phyloP scores from a whole-genome alignment of 2,329 filamentous ascomycete genomes.

The Dactylellina leptospora region DNA sequence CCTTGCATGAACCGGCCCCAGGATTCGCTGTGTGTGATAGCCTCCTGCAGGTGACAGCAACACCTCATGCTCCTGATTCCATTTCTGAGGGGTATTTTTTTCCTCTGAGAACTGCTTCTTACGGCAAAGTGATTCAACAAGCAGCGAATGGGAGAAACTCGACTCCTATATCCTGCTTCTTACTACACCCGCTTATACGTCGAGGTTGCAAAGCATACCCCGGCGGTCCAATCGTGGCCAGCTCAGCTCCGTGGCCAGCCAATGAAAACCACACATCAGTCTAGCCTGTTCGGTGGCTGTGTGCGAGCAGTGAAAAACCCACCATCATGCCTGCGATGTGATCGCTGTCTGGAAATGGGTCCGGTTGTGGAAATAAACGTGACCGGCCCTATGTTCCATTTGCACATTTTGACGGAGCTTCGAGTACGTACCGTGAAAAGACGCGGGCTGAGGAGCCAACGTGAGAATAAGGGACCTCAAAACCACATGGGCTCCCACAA shows the following conservation, averaged over 20 bases:
- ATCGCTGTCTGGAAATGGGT: slow-evolving; percentile 39
- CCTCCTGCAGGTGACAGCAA: slow-evolving; percentile 54
- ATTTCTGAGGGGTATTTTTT: slow-evolving; percentile 40
- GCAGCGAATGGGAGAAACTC: slow-evolving; percentile 39
- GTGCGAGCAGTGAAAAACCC: slow-evolving; percentile 26
- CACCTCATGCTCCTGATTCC: slow-evolving; percentile 42
- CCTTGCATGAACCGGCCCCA: slow-evolving; percentile 52
- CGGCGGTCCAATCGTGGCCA: slow-evolving; percentile 47
- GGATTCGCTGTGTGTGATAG: slow-evolving; percentile 39
- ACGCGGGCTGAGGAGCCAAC: slow-evolving; percentile 45
- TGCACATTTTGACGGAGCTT: slow-evolving; percentile 37
- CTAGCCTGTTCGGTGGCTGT: slow-evolving; percentile 47
- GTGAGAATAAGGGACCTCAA: slow-evolving; percentile 40
- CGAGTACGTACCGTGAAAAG: slow-evolving; percentile 34
- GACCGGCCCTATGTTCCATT: slow-evolving; percentile 46
- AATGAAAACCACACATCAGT: slow-evolving; percentile 29
- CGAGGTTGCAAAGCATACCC: slow-evolving; percentile 44
- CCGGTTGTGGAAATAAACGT: slow-evolving; percentile 49
- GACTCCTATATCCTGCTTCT: slow-evolving; percentile 50
- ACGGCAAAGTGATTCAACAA: slow-evolving; percentile 31
- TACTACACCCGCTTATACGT: slow-evolving; percentile 35
- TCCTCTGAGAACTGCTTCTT: slow-evolving; percentile 42
- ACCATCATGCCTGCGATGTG: slow-evolving; percentile 35
- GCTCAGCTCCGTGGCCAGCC: slow-evolving; percentile 28
- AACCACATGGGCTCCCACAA: slow-evolving; percentile 45